Percentiles rank a stretch among this genome's conserved stretches.
These are phyloP conservation scores for Yamadazyma takamatsuzukensis DNA, from an alignment of 805 yeast genomes.

Conservation along the genomic window DNA sequence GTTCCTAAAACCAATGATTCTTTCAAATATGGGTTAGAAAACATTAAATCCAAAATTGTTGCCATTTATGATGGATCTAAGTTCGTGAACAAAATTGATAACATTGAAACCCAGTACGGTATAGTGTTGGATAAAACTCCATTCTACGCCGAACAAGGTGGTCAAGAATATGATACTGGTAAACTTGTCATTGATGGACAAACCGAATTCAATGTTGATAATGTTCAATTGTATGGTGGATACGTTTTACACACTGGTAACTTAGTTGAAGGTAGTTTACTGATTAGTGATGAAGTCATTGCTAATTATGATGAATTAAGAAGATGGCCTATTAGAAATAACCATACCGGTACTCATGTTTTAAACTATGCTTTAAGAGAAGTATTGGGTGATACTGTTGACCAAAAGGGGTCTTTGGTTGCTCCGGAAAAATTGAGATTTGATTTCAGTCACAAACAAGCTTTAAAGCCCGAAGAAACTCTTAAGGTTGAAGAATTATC, in stretches of 20 bases:
- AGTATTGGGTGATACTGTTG: conserved; percentile 82
- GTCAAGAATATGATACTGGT: conserved; percentile 97
- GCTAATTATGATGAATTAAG: conserved; percentile 90
- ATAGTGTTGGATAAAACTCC: conserved; percentile 84
- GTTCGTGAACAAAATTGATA: conserved; percentile 49
- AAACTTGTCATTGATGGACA: conserved; percentile 82
- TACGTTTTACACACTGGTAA: conserved; percentile 93
- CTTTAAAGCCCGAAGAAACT: conserved; percentile 66
- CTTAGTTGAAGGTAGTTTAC: conserved; percentile 69
- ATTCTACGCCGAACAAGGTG: conserved; percentile 99
- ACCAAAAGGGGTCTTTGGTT: conserved; percentile 95
- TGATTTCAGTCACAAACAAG: conserved; percentile 93
- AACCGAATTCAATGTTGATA: conserved; percentile 84
- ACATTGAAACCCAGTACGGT: conserved; percentile 57
- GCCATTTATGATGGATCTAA: conserved; percentile 66
- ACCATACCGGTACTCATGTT: conserved; percentile 98
- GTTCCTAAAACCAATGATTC: conserved; percentile 83
- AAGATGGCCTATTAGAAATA: conserved; percentile 94
- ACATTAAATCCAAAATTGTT: conserved; percentile 64
- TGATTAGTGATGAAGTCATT: conserved; percentile 66
- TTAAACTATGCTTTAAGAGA: conserved; percentile 85
- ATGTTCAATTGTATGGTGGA: conserved; percentile 91
- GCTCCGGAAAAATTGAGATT: conserved; percentile 94
- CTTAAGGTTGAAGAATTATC: conserved; percentile 71
- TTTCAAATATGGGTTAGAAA: conserved; percentile 69